Conservation (phyloP, 352 stramenopile genomes). For the Pythium dissimile region DNA sequence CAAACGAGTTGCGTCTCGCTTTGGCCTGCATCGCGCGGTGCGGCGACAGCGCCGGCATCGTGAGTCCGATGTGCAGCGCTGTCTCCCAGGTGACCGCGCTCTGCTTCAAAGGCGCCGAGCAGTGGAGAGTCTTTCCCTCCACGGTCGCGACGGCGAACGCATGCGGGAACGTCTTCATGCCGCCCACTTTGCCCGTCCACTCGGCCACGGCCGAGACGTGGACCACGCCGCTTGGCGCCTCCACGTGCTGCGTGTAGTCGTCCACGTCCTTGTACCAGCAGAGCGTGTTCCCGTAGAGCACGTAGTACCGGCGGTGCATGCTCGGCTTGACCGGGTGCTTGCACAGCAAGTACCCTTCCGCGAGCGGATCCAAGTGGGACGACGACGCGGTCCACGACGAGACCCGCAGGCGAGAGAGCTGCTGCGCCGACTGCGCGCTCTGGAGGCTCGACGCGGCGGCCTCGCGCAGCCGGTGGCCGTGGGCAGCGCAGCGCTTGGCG, state of each 20-base stretch:
- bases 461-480: constrained; percentile 42
- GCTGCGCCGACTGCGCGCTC: constrained; percentile 56
- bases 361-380: constrained; percentile 65
- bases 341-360: constrained; percentile 66
- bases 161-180: constrained; percentile 49
- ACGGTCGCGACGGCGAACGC: constrained; percentile 59
- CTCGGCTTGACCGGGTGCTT: constrained; percentile 55
- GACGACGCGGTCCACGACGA: constrained; percentile 55
- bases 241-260: constrained; percentile 42
- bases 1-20: constrained; percentile 63
- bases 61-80: constrained; percentile 64
- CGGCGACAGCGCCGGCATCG: constrained; percentile 72
- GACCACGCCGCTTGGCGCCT: constrained; percentile 52
- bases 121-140: constrained; percentile 64
- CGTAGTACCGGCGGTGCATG: constrained; percentile 79
- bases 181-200: constrained; percentile 59
- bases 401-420: constrained; percentile 39
- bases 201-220: constrained; percentile 59
- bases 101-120: constrained; percentile 58
- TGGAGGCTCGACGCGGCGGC: constrained; percentile 44
- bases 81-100: constrained; percentile 66
- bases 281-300: constrained; percentile 71
- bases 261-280: constrained; percentile 81
- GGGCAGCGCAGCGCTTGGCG: constrained; percentile 27
- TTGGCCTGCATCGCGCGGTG: constrained; percentile 66